Percentiles rank a stretch among this genome's conserved stretches.
Conservation (phyloP, 2,329 filamentous ascomycete genomes). For the Colletotrichum theobromicola region DNA sequence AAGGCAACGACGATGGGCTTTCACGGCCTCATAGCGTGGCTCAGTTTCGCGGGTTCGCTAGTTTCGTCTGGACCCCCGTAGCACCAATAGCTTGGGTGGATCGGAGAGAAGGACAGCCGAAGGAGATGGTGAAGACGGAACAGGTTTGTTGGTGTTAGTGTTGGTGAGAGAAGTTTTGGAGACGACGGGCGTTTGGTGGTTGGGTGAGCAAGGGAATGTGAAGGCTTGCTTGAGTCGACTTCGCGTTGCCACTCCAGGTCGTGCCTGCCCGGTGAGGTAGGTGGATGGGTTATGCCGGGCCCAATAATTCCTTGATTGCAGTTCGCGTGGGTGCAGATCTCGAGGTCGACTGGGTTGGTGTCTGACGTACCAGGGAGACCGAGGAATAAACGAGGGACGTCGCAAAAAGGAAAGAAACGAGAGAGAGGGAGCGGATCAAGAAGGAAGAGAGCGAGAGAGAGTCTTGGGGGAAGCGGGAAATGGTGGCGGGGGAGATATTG, state of each 20-base stretch:
- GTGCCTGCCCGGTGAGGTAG: background rate
- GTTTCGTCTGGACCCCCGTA: background rate
- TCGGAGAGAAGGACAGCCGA: background rate
- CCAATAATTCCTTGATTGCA: background rate
- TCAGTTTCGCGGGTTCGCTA: background rate
- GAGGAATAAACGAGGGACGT: background rate
- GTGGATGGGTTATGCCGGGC: background rate
- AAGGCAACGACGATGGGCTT: conserved; percentile 8
- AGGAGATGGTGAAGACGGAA: background rate
- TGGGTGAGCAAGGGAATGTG: conserved; percentile 12
- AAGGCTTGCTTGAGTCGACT: background rate
- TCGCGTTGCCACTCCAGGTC: conserved; percentile 6
- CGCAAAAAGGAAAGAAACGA: background rate
- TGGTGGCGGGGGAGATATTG: conserved; percentile 18
- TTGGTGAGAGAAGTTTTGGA: background rate
- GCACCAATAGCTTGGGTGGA: background rate
- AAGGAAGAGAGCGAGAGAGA: background rate
- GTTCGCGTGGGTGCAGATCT: conserved; percentile 5
- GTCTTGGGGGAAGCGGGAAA: background rate
- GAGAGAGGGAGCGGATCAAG: background rate
- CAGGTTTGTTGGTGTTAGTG: background rate
- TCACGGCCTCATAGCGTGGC: conserved; percentile 22
- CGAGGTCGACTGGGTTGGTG: background rate
- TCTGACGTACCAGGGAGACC: conserved; percentile 4
- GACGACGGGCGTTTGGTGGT: background rate